Conservation (phyloP, 768 basidiomycete species). For the Hericium coralloides region DNA sequence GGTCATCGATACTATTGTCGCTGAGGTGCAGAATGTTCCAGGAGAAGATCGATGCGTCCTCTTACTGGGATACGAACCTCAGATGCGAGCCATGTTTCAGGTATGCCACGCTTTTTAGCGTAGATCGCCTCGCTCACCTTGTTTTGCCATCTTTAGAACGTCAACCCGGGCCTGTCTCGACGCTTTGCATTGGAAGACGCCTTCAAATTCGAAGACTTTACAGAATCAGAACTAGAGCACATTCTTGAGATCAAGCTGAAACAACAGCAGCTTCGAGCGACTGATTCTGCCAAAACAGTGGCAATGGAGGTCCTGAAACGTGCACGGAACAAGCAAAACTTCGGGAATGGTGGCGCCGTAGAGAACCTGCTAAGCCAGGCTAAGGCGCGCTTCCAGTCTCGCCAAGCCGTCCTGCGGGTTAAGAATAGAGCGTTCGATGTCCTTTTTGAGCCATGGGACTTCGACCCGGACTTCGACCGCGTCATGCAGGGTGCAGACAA, state of each 20-base stretch:
- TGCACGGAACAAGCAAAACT: conserved; percentile 22
- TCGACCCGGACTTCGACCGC: conserved; percentile 54
- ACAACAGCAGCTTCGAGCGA: conserved; percentile 47
- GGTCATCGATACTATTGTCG: conserved; percentile 68
- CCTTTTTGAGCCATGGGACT: conserved; percentile 38
- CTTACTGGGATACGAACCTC: conserved; percentile 52
- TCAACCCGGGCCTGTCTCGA: conserved; percentile 57
- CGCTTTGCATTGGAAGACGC: conserved; percentile 64
- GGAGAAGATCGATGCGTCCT: conserved; percentile 66
- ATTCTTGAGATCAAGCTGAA: conserved; percentile 50
- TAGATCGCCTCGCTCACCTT: background rate
- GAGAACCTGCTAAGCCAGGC: conserved; percentile 23
- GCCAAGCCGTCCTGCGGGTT: conserved; percentile 11
- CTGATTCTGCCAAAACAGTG: conserved; percentile 44
- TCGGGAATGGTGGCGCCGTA: conserved; percentile 24
- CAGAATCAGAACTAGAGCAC: conserved; percentile 37
- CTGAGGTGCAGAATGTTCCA: conserved; percentile 59
- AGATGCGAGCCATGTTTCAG: conserved; percentile 69
- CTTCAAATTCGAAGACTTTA: conserved; percentile 63
- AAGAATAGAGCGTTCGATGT: conserved; percentile 11
- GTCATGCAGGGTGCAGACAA: conserved; percentile 37
- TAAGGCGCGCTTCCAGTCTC: conserved; percentile 18
- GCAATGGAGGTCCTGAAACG: conserved; percentile 36
- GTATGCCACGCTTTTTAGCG: conserved; percentile 20
- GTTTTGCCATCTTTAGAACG: conserved; percentile 35